Evolutionary conservation across 208 protist species (phyloP).

Genomic region (Crithidia bombi): DNA sequence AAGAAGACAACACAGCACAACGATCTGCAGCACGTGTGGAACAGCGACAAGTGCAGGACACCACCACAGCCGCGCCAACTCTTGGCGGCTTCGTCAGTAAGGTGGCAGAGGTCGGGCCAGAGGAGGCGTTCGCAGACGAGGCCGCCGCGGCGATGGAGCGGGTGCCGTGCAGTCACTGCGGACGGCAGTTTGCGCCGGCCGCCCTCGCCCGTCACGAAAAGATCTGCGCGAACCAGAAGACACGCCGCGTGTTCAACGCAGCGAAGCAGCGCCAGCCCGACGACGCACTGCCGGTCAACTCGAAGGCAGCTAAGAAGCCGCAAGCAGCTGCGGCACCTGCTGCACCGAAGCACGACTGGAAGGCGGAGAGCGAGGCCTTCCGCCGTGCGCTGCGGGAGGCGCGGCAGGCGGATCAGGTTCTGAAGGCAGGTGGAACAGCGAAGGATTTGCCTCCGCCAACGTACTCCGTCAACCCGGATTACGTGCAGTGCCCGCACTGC

Average conservation of each 20-base stretch:
- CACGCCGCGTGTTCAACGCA: constrained; percentile 80
- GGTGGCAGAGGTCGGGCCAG: too few relatives aligned
- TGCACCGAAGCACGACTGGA: constrained; percentile 78
- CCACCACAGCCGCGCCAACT: too few relatives aligned
- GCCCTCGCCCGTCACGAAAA: constrained; percentile 69
- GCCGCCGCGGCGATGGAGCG: constrained; percentile 24
- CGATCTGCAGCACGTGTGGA: too few relatives aligned
- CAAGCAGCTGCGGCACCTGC: background rate
- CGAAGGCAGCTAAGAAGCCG: constrained; percentile 6
- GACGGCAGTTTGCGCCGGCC: constrained; percentile 74
- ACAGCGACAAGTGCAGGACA: too few relatives aligned
- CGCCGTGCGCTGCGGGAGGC: constrained; percentile 78
- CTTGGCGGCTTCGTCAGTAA: too few relatives aligned
- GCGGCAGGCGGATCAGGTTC: constrained; percentile 70
- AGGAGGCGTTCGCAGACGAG: background rate
- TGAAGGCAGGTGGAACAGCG: constrained; percentile 73
- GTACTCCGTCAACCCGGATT: constrained; percentile 87
- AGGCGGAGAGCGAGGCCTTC: constrained; percentile 84
- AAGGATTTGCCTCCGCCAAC: constrained; percentile 87
- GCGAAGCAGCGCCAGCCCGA: constrained; percentile 60
- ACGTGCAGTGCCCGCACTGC: constrained; percentile 89
- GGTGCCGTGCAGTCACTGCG: constrained; percentile 74
- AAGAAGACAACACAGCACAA: too few relatives aligned
- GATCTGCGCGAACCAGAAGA: constrained; percentile 64
- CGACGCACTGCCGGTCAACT: constrained; percentile 1